Percentiles rank a stretch among this genome's conserved stretches.
These are phyloP conservation scores for Xerocomellus intermedius DNA, from an alignment of 768 basidiomycete genomes.

Conservation along the genomic window DNA sequence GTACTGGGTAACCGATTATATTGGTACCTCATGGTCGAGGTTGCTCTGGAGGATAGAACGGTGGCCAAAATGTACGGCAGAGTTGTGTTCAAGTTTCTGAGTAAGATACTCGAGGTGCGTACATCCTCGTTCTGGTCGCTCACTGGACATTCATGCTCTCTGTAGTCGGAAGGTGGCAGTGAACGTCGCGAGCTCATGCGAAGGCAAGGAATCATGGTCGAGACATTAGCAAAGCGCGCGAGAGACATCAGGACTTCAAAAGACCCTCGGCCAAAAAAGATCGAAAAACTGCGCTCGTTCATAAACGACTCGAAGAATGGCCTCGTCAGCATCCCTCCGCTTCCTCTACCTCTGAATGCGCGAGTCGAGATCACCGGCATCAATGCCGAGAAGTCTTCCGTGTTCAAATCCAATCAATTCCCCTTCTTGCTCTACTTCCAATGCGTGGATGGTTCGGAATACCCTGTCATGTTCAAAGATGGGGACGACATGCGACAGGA, in stretches of 20 bases:
- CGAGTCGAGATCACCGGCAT: slow-evolving; percentile 81
- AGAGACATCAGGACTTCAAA: slow-evolving; percentile 86
- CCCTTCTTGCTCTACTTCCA: slow-evolving; percentile 91
- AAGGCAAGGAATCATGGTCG: slow-evolving; percentile 89
- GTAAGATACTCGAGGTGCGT: slow-evolving; percentile 78
- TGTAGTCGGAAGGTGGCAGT: slow-evolving; percentile 67
- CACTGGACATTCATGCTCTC: neutral
- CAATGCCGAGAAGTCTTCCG: slow-evolving; percentile 85
- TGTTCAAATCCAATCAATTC: slow-evolving; percentile 96
- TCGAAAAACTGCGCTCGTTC: slow-evolving; percentile 87
- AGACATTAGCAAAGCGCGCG: slow-evolving; percentile 81
- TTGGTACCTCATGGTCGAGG: slow-evolving; percentile 98
- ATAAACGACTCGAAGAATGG: slow-evolving; percentile 85
- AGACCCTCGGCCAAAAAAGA: slow-evolving; percentile 94
- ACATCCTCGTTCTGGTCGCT: neutral
- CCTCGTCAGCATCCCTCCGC: slow-evolving; percentile 71
- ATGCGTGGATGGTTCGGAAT: slow-evolving; percentile 79
- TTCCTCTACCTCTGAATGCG: slow-evolving; percentile 93
- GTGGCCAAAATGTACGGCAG: slow-evolving; percentile 93
- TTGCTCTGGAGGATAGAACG: slow-evolving; percentile 79
- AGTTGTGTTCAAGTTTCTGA: slow-evolving; percentile 89
- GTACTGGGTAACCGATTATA: slow-evolving; percentile 89
- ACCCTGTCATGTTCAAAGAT: slow-evolving; percentile 97
- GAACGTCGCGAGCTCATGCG: slow-evolving; percentile 85
- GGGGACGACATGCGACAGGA: slow-evolving; percentile 99